Base-by-base conservation (phyloP, 345 rosid species). In the Mercurialis annua region DNA sequence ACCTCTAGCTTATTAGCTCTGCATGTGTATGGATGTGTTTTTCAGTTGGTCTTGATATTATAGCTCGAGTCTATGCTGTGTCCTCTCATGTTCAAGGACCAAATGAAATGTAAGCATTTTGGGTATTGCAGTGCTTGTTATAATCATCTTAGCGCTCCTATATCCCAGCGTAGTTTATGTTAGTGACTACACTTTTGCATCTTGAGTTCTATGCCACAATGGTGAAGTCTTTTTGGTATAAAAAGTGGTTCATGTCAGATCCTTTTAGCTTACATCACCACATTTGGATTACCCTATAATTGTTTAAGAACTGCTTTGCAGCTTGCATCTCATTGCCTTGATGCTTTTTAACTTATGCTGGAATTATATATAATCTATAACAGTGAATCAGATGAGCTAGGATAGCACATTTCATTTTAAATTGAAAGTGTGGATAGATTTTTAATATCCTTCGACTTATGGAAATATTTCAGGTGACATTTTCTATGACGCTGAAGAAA, bases 401-500 rank as follows among this genome's bases (percentile, higher is more conserved):
- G 27, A 20, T 31, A 17, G 36, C 49, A 20, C 33, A 27, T 4
- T 29, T 21, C 27, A 55, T 33, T 44, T 36, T 66, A n/a, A n/a
- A n/a, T n/a, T n/a, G n/a, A n/a, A n/a, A n/a, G n/a, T n/a, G n/a
- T n/a, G n/a, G n/a, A n/a, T n/a, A n/a, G n/a, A n/a, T n/a, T n/a
- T n/a, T n/a, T n/a, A n/a, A n/a, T n/a, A n/a, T n/a, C n/a, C n/a
- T n/a, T n/a, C n/a, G n/a, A n/a, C 36, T 59, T 31, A 52, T 59
- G 34, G 42, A 55, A 73, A 46, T 62, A 77, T 72, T 69, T 65
- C 81, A 94, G 99, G 93, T 52, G 97, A 94, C 49, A 78, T 77
- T 14, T 94, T 87, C 78, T 82, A 86, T 71, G 99, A 95, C 70
- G 94, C 96, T 29, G 77, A 90, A 80, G 82, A 76, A 20, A 84